phyloP scores from a whole-genome alignment of 495 filamentous ascomycete species.

The Lepraria neglecta region DNA sequence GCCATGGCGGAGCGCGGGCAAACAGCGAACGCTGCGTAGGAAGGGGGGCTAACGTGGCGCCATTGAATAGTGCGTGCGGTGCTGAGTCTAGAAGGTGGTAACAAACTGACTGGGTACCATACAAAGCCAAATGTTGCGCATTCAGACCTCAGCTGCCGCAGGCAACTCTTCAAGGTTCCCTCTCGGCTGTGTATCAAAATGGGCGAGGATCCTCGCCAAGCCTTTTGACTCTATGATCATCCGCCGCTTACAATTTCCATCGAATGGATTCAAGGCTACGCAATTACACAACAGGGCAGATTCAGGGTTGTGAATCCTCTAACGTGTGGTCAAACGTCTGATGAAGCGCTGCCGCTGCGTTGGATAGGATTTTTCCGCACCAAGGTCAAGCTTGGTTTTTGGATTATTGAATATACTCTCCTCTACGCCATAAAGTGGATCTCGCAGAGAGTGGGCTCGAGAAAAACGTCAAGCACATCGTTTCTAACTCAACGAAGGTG shows the following conservation, averaged over 20 bases:
- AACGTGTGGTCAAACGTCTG: background rate
- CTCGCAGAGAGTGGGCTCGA: too few species aligned
- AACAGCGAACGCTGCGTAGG: slow-evolving; percentile 10
- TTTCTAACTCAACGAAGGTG: too few species aligned
- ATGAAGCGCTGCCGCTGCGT: background rate
- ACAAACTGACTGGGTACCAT: background rate
- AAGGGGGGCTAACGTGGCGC: background rate
- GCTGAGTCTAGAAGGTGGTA: background rate
- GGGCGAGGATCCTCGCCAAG: slow-evolving; percentile 8
- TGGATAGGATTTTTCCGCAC: too few species aligned
- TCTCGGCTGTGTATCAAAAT: slow-evolving; percentile 8
- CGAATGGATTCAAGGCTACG: background rate
- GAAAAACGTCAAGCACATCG: too few species aligned
- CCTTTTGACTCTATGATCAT: background rate
- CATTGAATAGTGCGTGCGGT: background rate
- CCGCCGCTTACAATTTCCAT: background rate
- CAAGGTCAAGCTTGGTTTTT: too few species aligned
- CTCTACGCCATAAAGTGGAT: too few species aligned
- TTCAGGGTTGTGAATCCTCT: background rate
- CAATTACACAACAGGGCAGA: background rate
- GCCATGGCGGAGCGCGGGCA: slow-evolving; percentile 22
- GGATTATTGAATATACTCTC: too few species aligned
- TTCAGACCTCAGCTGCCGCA: slow-evolving; percentile 11
- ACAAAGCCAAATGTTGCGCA: slow-evolving; percentile 8
- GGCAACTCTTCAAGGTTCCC: background rate